phyloP scores from a whole-genome alignment of 2,329 filamentous ascomycete species.

The Fulvia fulva region DNA sequence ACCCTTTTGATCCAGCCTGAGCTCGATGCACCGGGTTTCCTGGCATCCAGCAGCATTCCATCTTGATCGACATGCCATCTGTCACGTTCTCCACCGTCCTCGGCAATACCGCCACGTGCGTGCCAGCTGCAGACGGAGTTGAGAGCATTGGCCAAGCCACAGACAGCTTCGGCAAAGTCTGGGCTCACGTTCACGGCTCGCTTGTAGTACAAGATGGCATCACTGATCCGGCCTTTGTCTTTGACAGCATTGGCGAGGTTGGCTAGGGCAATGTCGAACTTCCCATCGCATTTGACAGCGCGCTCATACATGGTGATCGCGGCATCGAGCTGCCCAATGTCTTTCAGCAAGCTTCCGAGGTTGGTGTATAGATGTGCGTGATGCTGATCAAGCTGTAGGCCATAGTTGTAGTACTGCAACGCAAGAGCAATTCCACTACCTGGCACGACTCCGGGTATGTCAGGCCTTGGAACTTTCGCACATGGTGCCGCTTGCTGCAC shows the following conservation, averaged over 20 bases:
- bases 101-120: conserved; percentile 77
- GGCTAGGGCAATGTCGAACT: conserved; percentile 92
- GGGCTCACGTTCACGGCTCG: conserved; percentile 88
- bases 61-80: conserved; percentile 88
- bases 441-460: conserved; percentile 72
- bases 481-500: conserved; percentile 66
- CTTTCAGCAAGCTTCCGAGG: conserved; percentile 88
- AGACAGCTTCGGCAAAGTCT: conserved; percentile 94
- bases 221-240: conserved; percentile 85
- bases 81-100: conserved; percentile 70
- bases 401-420: conserved; percentile 92
- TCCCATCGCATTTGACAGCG: conserved; percentile 86
- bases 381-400: conserved; percentile 75
- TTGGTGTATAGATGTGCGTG: conserved; percentile 98
- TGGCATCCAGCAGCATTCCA: conserved; percentile 76
- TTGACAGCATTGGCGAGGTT: conserved; percentile 98
- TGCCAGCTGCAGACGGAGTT: conserved; percentile 97
- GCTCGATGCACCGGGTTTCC: conserved; percentile 55
- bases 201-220: conserved; percentile 89
- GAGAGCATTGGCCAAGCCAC: conserved; percentile 86
- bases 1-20: conserved; percentile 84
- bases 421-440: conserved; percentile 86
- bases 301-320: conserved; percentile 97
- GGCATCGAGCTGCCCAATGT: conserved; percentile 85
- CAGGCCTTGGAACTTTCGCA: conserved; percentile 32